These are phyloP conservation scores for Monosporascus sp. DNA, from an alignment of 2,329 filamentous ascomycete genomes.

Conservation along the genomic window DNA sequence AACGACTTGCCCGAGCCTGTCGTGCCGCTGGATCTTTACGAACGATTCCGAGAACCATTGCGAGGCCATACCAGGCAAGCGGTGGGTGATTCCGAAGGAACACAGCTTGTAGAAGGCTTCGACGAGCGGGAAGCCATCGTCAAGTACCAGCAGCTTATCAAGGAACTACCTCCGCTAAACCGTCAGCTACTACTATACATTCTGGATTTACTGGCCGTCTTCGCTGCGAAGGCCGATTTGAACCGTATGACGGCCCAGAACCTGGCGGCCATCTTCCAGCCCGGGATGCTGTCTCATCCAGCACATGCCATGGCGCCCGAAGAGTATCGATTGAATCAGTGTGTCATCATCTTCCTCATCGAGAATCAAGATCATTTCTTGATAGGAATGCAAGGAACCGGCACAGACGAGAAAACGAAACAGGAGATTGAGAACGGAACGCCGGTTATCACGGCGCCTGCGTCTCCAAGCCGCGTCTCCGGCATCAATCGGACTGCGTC, in stretches of 20 bases:
- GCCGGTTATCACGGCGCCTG: constrained; percentile 42
- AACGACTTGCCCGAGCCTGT: constrained; percentile 96
- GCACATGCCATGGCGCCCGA: constrained; percentile 90
- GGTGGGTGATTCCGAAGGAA: constrained; percentile 61
- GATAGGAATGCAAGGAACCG: constrained; percentile 97
- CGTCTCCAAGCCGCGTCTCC: constrained; percentile 48
- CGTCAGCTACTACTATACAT: constrained; percentile 93
- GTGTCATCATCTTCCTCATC: constrained; percentile 94
- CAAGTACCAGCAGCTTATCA: constrained; percentile 85
- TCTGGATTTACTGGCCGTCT: constrained; percentile 89
- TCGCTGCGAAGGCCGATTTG: constrained; percentile 91
- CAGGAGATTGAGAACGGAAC: constrained; percentile 65
- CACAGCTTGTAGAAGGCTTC: constrained; percentile 68
- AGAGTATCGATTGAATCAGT: constrained; percentile 92
- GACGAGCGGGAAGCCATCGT: constrained; percentile 70
- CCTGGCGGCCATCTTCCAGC: constrained; percentile 93
- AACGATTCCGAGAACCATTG: constrained; percentile 81
- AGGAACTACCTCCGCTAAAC: constrained; percentile 86
- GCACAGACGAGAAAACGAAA: constrained; percentile 76
- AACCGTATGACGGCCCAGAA: constrained; percentile 97
- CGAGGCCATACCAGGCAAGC: constrained; percentile 66
- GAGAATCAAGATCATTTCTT: constrained; percentile 98
- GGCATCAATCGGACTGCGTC: constrained; percentile 72
- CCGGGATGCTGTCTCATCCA: constrained; percentile 90
- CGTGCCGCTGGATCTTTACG: constrained; percentile 89